Base-by-base conservation (phyloP, 495 filamentous ascomycete species). In the Aspergillus coremiiformis region DNA sequence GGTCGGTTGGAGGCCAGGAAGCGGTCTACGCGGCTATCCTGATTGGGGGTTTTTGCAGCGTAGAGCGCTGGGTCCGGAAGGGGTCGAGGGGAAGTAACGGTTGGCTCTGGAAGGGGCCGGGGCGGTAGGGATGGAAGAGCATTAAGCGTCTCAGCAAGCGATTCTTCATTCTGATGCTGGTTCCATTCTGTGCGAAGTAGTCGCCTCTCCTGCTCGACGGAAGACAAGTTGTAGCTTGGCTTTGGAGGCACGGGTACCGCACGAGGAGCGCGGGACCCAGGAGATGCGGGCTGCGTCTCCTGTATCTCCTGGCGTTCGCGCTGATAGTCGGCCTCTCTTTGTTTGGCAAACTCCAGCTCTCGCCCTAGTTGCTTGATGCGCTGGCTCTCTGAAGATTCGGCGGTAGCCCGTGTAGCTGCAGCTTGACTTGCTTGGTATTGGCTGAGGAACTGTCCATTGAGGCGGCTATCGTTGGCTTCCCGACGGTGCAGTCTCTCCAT, bases 261-360 rank as follows among this genome's bases (percentile, higher is more conserved):
- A 48, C 78, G 67, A 51, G 53, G 58, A 39, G 59, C 67, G 19
- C 55, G 63, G 21, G 59, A 58, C 65, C 73, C 55, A 62, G 65
- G 52, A 65, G 71, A 47, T 21, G 52, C 59, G 39, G 69, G 59
- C 24, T 67, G 63, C 10, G 68, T 70, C 27, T 71, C 54, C 52
- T 63, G 61, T 22, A 71, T 59, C 32, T 77, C 82, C 64, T 91
- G 83, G 39, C 90, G 82, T 63, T 91, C 90, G 35, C 74, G 76
- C 66, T 95, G 80, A 59, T 96, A 98, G 62, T 89, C 77, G 33
- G 76, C 78, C 62, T 98, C 93, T 9, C 93, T 83, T 55, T 92
- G 83, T 54, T 90, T 86, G 3, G 93, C 93, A 54, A 82, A 73
- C 62, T 90, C 86, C 1, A 98, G 77, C 65, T 97, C 86, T 23